Base-by-base conservation (phyloP, 73 alveolate species). In the Paramecium sonneborni region DNA sequence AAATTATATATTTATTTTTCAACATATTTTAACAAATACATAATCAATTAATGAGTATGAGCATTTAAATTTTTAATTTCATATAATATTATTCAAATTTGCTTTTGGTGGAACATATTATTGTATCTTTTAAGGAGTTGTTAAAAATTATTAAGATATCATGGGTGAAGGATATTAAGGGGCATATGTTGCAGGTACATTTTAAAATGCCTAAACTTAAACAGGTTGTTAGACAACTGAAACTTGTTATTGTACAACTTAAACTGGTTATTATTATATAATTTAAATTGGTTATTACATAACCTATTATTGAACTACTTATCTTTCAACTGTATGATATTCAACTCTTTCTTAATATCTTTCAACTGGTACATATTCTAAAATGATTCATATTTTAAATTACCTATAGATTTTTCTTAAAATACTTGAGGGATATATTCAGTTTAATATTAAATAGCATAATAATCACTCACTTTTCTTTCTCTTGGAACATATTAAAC, bases 401-500 rank as follows among this genome's bases (percentile, higher is more conserved):
- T 76, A 76, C 88, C 88, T 76, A 70, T 76, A 32, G 32, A 87
- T 87, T 79, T 87, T 26, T 87, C 93, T 28, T 87, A 67, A 30
- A 68, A 87, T 20, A 87, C 93, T 87, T 87, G 52, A 20, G 93
- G 93, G 14, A 87, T 18, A 43, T 87, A 87, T 69, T 87, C 93
- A 3, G 93, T 87, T 38, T 87, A 24, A 43, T 87, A 87, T 87
- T 87, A 89, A 26, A 87, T 89, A 23, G 93, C 93, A 37, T 87
- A 87, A 24, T 87, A 87, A 14, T 87, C 93, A 11, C 89, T 87
- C 84, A 87, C 86, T 32, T 69, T 87, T 62, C 69, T 87, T 38
- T 87, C 93, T 79, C 86, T 87, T 34, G 93, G 93, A 21, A 87
- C 93, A 69, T 87, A 87, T 67, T 87, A 41, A 6, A 87, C 93